Conservation (phyloP, 2,329 filamentous ascomycete species). For the Claviceps lovelessii region DNA sequence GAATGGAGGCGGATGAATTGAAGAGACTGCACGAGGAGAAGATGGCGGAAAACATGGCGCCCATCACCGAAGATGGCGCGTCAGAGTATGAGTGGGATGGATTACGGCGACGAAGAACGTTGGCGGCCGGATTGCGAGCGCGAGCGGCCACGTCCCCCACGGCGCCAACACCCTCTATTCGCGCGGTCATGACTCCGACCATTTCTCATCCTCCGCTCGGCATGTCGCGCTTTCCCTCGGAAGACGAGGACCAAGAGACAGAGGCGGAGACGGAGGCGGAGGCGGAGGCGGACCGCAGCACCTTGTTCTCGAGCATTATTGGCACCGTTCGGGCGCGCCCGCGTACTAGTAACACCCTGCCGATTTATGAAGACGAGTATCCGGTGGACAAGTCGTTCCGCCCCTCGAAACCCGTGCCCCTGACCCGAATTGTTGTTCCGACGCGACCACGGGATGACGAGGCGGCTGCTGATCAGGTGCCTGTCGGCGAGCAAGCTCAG, state of each 20-base stretch:
- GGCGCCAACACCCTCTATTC: constrained; percentile 14
- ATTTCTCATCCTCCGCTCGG: constrained; percentile 40
- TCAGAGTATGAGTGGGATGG: constrained; percentile 76
- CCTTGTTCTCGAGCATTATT: constrained; percentile 39
- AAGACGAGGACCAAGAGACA: constrained; percentile 38
- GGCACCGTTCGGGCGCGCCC: constrained; percentile 33
- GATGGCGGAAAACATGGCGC: constrained; percentile 51
- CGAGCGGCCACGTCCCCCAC: constrained; percentile 14
- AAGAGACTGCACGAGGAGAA: constrained; percentile 69
- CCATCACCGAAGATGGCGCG: constrained; percentile 63
- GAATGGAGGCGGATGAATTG: constrained; percentile 67
- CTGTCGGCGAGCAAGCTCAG: constrained; percentile 32
- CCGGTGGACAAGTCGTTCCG: constrained; percentile 31
- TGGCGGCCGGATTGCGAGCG: constrained; percentile 21
- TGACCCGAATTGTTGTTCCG: constrained; percentile 45
- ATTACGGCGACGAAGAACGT: constrained; percentile 56
- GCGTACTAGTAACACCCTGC: constrained; percentile 19
- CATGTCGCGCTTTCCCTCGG: constrained; percentile 66
- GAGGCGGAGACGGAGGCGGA: constrained; percentile 26
- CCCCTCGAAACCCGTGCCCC: constrained; percentile 45
- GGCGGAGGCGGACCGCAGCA: constrained; percentile 32
- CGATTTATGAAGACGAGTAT: constrained; percentile 21
- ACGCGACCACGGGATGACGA: constrained; percentile 31
- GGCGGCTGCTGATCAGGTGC: constrained; percentile 24
- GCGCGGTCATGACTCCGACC: constrained; percentile 10